Base-by-base conservation (phyloP, 306 rosid genomes). In the Ammopiptanthus mongolicus region DNA sequence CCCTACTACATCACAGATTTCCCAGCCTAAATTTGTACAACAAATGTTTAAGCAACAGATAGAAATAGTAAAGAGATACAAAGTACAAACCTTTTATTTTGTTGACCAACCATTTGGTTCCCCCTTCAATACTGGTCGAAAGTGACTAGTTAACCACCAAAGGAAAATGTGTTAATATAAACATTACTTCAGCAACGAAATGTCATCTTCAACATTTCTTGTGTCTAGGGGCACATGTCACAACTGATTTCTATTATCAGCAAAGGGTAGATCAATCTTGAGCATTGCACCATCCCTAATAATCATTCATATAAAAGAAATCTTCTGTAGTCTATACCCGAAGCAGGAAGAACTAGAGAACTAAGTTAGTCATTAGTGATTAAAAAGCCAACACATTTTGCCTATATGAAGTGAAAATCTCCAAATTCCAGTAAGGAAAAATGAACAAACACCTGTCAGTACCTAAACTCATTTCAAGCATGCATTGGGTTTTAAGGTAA, bases 91-190 rank as follows among this genome's bases (percentile, higher is more conserved):
- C 98, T 90, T 90, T 90, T 42, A 93, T 19, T 80, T 93, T 88
- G 88, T 84, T 87, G 78, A 93, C 93, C 75, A 93, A 25, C 98
- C 98, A 93, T 78, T 84, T 87, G 50, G 98, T 76, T 81, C 95
- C 98, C 56, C 88, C 97, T 80, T 83, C 89, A 29, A 93, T 86
- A 59, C 87, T 90, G 71, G 61, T 81, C 52, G 93, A 88, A 68
- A 90, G 42, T 17, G 98, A 88, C 98, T 90, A n/a, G n/a, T n/a
- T n/a, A 72, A 52, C 48, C 39, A 74, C 64, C 63, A 72, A 25
- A 6, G 17, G 68, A 48, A 67, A 82, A 67, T 6, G 56, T n/a
- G 88, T 82, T 66, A 86, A 72, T 14, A 63, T 7, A 36, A 80
- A 59, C 66, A 75, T 36, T 44, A 10, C 21, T 52, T 55, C 57